Base-by-base conservation (phyloP, 495 filamentous ascomycete species). In the Durotheca rogersii region DNA sequence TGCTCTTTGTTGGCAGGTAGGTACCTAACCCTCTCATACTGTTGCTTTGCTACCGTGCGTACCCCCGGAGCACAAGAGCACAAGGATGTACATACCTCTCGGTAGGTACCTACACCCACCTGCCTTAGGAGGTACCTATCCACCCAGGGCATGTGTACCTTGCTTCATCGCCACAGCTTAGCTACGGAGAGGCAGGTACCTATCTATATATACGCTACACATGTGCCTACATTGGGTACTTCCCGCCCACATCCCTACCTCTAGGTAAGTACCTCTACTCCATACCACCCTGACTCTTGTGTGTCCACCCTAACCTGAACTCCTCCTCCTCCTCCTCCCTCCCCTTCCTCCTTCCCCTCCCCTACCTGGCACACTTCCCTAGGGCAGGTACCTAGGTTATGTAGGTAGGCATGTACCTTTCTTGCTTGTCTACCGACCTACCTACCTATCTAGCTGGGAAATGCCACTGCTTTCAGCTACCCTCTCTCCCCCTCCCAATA, bases 401-500 rank as follows among this genome's bases (percentile, higher is more conserved):
- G n/a, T n/a, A n/a, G n/a, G n/a, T n/a, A n/a, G n/a, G n/a, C n/a
- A n/a, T n/a, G n/a, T n/a, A 33, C 15, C 33, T 49, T 32, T 31
- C 20, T 44, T 55, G 40, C 17, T 30, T 35, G 6, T 17, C 21
- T 18, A 14, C 47, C 48, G 40, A 47, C 41, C 47, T 47, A 41
- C 36, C 51, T 47, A 51, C n/a, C 19, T 7, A n/a, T n/a, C n/a
- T n/a, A 58, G 54, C 54, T 56, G 20, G 46, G 54, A 58, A 48
- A 51, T 51, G 47, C 53, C 25, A 54, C 42, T 47, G 52, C 60
- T 56, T 60, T 62, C 47, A 47, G 44, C 46, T 51, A 58, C 41
- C 63, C 48, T 61, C 64, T 58, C 62, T 41, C 60, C 52, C 47
- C 39, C 61, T 60, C 56, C 64, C 62, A 56, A 57, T 67, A 62